Conservation (phyloP, 352 stramenopile genomes). For the Globisporangium paddicum region DNA sequence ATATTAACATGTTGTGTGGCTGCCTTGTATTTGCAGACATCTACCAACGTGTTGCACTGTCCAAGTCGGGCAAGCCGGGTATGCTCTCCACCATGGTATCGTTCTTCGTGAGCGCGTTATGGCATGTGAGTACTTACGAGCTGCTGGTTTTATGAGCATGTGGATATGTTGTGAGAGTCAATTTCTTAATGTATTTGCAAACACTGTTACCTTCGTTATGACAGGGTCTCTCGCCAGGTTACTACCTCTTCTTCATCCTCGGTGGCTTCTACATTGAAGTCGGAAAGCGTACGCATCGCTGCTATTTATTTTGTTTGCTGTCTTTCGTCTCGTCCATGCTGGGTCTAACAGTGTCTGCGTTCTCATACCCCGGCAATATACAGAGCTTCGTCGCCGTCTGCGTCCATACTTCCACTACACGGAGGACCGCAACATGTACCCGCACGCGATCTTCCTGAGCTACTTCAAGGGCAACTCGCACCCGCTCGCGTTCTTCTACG, state of each 20-base stretch:
- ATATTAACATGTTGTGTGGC: not conserved
- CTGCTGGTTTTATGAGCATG: not conserved
- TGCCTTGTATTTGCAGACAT: constrained; percentile 46
- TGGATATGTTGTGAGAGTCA: not conserved
- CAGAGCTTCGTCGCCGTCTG: constrained; percentile 69
- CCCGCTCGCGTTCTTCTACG: constrained; percentile 76
- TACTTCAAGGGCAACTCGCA: constrained; percentile 74
- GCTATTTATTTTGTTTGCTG: not conserved
- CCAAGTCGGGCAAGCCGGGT: constrained; percentile 72
- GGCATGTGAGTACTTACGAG: constrained; percentile 53
- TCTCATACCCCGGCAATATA: not conserved
- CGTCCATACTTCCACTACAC: constrained; percentile 84
- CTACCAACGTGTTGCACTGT: constrained; percentile 78
- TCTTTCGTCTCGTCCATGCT: not conserved
- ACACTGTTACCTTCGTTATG: not conserved
- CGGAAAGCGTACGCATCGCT: constrained; percentile 53
- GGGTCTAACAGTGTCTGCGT: constrained; percentile 1
- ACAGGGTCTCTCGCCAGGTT: constrained; percentile 79
- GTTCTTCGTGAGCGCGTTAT: constrained; percentile 83
- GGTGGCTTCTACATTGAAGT: constrained; percentile 85
- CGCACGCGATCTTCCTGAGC: constrained; percentile 74
- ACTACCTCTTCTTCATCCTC: constrained; percentile 87
- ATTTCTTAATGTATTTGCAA: not conserved
- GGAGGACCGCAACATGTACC: constrained; percentile 71
- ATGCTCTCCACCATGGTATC: constrained; percentile 68